Base-by-base conservation (phyloP, 2,329 filamentous ascomycete genomes). In the Beauveria sp. region DNA sequence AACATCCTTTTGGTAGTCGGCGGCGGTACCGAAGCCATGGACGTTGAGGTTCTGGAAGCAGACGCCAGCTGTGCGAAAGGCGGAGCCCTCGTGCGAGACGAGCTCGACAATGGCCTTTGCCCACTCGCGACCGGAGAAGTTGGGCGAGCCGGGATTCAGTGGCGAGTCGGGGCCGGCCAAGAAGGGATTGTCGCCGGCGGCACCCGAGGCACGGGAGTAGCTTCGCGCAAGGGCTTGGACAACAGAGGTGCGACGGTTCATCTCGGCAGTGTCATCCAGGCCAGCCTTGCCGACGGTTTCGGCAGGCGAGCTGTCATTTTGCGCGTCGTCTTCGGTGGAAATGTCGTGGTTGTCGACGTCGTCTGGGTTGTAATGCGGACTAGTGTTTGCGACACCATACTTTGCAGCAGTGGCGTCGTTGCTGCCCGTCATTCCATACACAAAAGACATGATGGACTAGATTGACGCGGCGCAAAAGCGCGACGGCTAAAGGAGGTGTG, bases 1-100 rank as follows among this genome's bases (percentile, higher is more conserved):
- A 34, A 87, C 82, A 62, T 85, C 79, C 76, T 86, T 86, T 66
- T 90, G 87, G 70, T 86, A 89, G 70, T 89, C 86, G 0, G 86
- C 88, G 0, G 82, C 77, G 49, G 80, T 80, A n/a, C 86, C 86
- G 67, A 82, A 89, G n/a, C 86, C 86, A 67, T 85, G 85, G 5
- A 88, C 84, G 63, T 81, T 87, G 56, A 89, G 74, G 66, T 88
- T 81, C 70, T 82, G 80, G 72, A 86, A 89, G 40, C 80, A 78
- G 34, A 89, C 78, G 30, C 87, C 86, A 0, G 81, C 79, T n/a
- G 81, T 82, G 64, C 86, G 81, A 67, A 82, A 82, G 12, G 73
- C 71, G 64, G 77, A 77, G 40, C 81, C 84, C 62, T 81, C 79
- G 61, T 71, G 75, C 43, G 75, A 75, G 54, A 76, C 73, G 67